phyloP scores from a whole-genome alignment of 768 basidiomycete species.

The Trametes meyenii region DNA sequence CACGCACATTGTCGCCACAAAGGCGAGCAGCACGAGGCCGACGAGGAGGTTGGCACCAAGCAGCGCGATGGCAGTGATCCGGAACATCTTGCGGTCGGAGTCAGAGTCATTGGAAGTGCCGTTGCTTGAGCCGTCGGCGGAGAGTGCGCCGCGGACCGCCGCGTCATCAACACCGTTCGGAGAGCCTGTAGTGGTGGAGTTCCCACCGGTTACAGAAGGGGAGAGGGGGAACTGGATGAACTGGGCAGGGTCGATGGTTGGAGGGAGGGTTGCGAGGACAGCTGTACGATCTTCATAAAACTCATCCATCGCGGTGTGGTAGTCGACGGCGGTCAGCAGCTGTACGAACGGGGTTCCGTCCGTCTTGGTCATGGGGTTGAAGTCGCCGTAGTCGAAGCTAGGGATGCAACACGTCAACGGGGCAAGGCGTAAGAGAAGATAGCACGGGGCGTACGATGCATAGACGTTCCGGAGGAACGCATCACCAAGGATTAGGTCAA shows the following conservation, averaged over 20 bases:
- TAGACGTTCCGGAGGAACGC: slow-evolving; percentile 40
- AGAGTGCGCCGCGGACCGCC: not conserved
- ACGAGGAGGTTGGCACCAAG: slow-evolving; percentile 9
- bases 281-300: slow-evolving; percentile 22
- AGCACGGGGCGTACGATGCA: slow-evolving; percentile 28
- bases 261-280: not conserved
- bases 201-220: not conserved
- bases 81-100: not conserved
- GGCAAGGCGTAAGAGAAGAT: not conserved
- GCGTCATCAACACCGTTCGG: not conserved
- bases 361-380: slow-evolving; percentile 22
- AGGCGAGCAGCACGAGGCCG: not conserved
- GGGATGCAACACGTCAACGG: not conserved
- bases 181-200: not conserved
- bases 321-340: slow-evolving; percentile 30
- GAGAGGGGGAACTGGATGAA: not conserved
- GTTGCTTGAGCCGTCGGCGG: not conserved
- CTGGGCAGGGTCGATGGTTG: slow-evolving; percentile 1
- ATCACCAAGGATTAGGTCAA: slow-evolving; percentile 37
- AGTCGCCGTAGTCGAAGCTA: slow-evolving; percentile 31
- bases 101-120: not conserved
- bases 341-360: slow-evolving; percentile 36
- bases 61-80: not conserved
- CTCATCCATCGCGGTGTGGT: slow-evolving; percentile 30
- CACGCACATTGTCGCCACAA: slow-evolving; percentile 2